These are phyloP conservation scores for Crithidia brevicula DNA, from an alignment of 208 protist species.

Conservation along the genomic window DNA sequence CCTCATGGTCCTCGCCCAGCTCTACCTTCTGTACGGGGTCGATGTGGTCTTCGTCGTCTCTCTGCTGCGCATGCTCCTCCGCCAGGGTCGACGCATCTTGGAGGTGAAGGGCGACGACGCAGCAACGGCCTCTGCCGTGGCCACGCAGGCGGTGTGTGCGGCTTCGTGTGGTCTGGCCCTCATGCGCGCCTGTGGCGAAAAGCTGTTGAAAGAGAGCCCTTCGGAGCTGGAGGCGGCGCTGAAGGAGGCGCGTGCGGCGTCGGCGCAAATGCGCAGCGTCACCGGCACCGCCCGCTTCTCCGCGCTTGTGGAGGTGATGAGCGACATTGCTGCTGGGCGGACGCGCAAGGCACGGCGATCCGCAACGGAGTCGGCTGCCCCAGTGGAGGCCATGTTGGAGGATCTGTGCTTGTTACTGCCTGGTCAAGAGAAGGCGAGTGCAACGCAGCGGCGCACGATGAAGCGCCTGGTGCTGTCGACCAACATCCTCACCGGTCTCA, in stretches of 20 bases:
- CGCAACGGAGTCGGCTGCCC: constrained; percentile 46
- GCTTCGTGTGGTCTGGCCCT: constrained; percentile 62
- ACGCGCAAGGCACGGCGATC: constrained; percentile 52
- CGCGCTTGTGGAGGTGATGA: constrained; percentile 71
- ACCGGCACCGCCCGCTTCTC: constrained; percentile 49
- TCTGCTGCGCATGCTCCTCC: constrained; percentile 55
- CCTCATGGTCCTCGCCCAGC: constrained; percentile 71
- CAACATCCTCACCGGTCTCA: constrained; percentile 54
- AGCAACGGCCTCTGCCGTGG: constrained; percentile 6
- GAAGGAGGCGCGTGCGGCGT: constrained; percentile 40
- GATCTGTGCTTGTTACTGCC: constrained; percentile 62
- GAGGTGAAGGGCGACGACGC: background rate
- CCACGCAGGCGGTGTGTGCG: constrained; percentile 40
- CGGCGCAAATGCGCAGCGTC: constrained; percentile 28
- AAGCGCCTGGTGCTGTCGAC: constrained; percentile 68
- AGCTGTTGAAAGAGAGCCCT: constrained; percentile 79
- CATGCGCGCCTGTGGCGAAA: constrained; percentile 81
- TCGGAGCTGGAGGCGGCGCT: constrained; percentile 59
- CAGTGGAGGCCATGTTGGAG: constrained; percentile 59
- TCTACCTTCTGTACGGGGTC: constrained; percentile 76
- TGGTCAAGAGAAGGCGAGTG: constrained; percentile 19
- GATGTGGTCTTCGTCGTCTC: constrained; percentile 62
- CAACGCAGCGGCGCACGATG: constrained; percentile 47
- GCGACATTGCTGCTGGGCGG: constrained; percentile 60
- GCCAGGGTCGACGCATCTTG: constrained; percentile 25